Percentiles rank a stretch among this genome's conserved stretches.
Conservation (phyloP, 2,329 filamentous ascomycete species). For the Fusarium vanettenii region DNA sequence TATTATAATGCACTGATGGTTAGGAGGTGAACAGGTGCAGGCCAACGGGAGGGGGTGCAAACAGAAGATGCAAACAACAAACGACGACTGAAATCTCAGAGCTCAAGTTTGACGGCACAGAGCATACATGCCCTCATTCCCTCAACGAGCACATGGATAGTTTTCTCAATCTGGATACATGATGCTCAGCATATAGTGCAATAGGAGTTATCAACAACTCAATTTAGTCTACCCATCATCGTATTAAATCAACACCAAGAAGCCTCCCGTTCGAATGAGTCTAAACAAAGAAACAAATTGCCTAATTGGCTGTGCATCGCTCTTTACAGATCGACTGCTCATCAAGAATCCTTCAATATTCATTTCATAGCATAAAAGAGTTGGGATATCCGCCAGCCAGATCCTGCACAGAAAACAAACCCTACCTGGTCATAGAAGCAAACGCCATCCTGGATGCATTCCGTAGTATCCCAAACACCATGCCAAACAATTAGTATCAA, state of each 20-base stretch:
- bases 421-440: conserved; percentile 8
- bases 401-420: conserved; percentile 16
- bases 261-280: neutral
- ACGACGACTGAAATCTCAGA: too few species aligned
- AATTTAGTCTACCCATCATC: neutral
- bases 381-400: conserved; percentile 28
- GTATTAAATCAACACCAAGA: neutral
- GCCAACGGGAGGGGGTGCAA: conserved; percentile 14
- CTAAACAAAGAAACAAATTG: neutral
- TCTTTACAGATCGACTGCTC: neutral
- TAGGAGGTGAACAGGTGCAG: neutral
- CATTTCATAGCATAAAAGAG: conserved; percentile 31
- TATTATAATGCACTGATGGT: neutral
- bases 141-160: neutral
- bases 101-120: neutral
- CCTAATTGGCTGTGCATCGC: neutral
- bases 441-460: conserved; percentile 42
- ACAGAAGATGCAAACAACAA: conserved; percentile 11
- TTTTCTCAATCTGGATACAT: neutral
- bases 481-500: conserved; percentile 25
- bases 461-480: conserved; percentile 36
- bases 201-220: neutral
- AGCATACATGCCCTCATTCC: neutral
- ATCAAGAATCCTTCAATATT: neutral
- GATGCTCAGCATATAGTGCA: neutral